Percentiles rank a stretch among this genome's conserved stretches.
phyloP scores from a whole-genome alignment of 257 asterid species.

The Nicotiana noctiflora region DNA sequence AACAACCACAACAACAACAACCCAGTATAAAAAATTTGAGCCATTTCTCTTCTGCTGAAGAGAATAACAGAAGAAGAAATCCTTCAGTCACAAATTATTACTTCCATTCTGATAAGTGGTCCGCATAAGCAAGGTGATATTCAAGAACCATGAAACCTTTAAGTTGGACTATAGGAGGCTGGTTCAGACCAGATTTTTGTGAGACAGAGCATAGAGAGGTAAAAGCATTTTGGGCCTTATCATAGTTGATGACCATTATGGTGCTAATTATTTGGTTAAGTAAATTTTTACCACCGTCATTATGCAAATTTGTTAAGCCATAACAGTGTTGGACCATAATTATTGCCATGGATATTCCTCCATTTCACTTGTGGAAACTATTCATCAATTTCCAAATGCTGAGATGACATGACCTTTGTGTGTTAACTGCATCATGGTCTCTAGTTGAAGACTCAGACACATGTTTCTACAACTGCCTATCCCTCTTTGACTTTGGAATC shows the following conservation, averaged over 20 bases:
- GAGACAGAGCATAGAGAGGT: background rate
- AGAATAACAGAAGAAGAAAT: conserved; percentile 60
- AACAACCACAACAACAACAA: no score
- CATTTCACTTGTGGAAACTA: background rate
- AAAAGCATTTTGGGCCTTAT: background rate
- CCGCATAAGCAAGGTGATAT: conserved; percentile 33
- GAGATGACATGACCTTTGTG: background rate
- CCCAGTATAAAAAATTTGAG: no score
- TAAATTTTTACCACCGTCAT: background rate
- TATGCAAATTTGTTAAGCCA: background rate
- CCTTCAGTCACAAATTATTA: conserved; percentile 47
- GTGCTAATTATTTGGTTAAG: background rate
- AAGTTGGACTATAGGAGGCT: conserved; percentile 32
- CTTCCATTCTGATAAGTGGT: conserved; percentile 39
- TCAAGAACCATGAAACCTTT: conserved; percentile 38
- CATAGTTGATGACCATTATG: background rate
- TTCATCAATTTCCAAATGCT: background rate
- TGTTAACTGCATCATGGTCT: background rate
- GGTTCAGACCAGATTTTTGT: conserved; percentile 15
- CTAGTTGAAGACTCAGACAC: background rate
- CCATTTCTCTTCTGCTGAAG: no score
- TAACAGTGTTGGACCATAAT: background rate
- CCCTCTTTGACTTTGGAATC: background rate
- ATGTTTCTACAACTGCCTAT: background rate
- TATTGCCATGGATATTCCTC: background rate